A percentile compares a stretch with the other conserved stretches of the same genome.
Conservation (phyloP, 2,329 filamentous ascomycete genomes). For the Pochonia chlamydosporia region DNA sequence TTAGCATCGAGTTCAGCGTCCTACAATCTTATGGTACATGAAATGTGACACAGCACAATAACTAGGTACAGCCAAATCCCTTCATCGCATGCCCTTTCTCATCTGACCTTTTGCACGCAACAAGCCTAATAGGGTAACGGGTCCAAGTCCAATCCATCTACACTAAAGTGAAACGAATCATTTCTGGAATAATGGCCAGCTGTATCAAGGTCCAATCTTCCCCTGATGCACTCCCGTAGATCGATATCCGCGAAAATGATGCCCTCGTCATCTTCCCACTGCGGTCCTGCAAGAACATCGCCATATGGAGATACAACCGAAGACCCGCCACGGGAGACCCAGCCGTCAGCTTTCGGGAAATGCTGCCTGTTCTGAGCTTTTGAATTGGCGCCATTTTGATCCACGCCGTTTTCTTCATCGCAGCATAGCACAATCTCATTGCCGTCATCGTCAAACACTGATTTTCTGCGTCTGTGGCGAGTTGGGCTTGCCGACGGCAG, state of each 20-base stretch:
- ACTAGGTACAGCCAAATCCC: too few species aligned
- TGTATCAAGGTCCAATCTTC: slow-evolving; percentile 75
- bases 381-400: background rate
- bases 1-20: background rate
- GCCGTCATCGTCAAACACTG: slow-evolving; percentile 46
- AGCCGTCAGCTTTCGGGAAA: slow-evolving; percentile 27
- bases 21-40: slow-evolving; percentile 5
- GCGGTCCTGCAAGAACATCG: slow-evolving; percentile 70
- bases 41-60: background rate
- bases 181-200: slow-evolving; percentile 79
- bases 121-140: slow-evolving; percentile 46
- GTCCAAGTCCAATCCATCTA: slow-evolving; percentile 51
- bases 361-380: background rate
- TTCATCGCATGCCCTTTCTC: too few species aligned
- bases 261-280: slow-evolving; percentile 73
- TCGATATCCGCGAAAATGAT: slow-evolving; percentile 71
- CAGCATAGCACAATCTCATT: slow-evolving; percentile 47
- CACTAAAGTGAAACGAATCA: slow-evolving; percentile 56
- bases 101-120: background rate
- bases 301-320: slow-evolving; percentile 76
- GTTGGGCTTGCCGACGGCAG: slow-evolving; percentile 25
- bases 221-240: slow-evolving; percentile 80
- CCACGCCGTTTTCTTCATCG: slow-evolving; percentile 19
- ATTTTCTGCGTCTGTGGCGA: slow-evolving; percentile 27
- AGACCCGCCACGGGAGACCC: slow-evolving; percentile 70